Base-by-base conservation (phyloP, 2,329 filamentous ascomycete genomes). In the Fusarium agapanthi region DNA sequence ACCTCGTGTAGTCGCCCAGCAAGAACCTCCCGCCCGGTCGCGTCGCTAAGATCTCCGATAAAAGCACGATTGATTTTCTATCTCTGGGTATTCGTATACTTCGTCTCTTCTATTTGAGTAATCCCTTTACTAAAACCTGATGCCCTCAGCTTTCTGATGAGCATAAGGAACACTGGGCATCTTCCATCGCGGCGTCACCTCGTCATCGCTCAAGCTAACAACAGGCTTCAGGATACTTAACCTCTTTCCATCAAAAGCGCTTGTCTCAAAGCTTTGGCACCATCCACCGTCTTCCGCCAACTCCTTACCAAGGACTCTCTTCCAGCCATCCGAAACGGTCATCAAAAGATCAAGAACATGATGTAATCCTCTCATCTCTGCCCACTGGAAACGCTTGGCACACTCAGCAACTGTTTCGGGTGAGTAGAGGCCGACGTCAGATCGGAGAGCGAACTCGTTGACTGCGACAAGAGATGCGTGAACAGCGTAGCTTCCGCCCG, bases 401-500 rank as follows among this genome's bases (percentile, higher is more conserved):
- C 65, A 64, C 4, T 69, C 40, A 0, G 65, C 44, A 2, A 69
- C 65, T 10, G 65, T 69, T 14, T 64, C 24, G 2, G 57, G 57
- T 2, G 57, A 69, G 34, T 69, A 69, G 1, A 69, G 50, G 0
- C 66, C 66, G 8, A 69, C 30, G 4, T 64, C 65, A 1, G 65
- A 5, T 5, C 57, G 65, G 11, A 69, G 44, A 3, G 66, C 65
- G n/a, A 44, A 69, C 4, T 50, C 20, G 24, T 69, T 69, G 22
- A 57, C 65, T 4, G 66, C 66, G 4, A 69, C 57, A 0, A 69
- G 50, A 0, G 66, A 69, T 22, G 65, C 57, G 7, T 69, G 66
- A 3, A 69, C 66, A 1, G 66, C 57, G 9, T 69, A 69, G 65
- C 57, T 69, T 34, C 66, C 66, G 5, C 66, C 66, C 18, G 79